Conservation (phyloP, 2,329 filamentous ascomycete genomes). For the Fusarium musae region DNA sequence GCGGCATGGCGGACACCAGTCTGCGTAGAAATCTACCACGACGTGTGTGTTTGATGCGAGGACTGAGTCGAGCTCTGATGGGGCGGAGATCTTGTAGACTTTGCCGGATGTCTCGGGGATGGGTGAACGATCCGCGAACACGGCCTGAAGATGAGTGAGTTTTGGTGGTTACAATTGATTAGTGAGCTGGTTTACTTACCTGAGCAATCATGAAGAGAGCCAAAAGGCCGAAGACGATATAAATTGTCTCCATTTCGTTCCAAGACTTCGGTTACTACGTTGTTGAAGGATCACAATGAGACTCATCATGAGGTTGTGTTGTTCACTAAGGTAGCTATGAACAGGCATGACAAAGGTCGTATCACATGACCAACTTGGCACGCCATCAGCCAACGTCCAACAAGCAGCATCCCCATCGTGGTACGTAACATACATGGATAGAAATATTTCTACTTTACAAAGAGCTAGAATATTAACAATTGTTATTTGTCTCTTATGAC, state of each 20-base stretch:
- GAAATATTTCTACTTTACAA: accelerated
- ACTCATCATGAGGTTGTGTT: not conserved
- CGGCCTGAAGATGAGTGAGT: constrained; percentile 16
- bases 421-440: accelerated
- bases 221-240: constrained; percentile 34
- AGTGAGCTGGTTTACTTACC: constrained; percentile 1
- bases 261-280: not conserved
- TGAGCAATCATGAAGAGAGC: constrained; percentile 26
- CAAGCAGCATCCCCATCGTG: not conserved
- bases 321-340: not conserved
- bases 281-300: not conserved
- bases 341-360: not conserved
- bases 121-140: constrained; percentile 44
- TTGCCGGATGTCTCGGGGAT: constrained; percentile 55
- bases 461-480: no score
- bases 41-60: constrained; percentile 63
- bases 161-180: not conserved
- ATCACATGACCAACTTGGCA: constrained; percentile 21
- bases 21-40: constrained; percentile 85
- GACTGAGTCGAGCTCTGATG: constrained; percentile 43
- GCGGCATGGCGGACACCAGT: constrained; percentile 94
- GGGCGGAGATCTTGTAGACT: constrained; percentile 48
- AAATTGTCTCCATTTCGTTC: constrained; percentile 33
- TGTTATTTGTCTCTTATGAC: not conserved
- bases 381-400: not conserved